Percentiles rank a stretch among this genome's conserved stretches.
Conservation (phyloP, 1,284 basidiomycete species). For the Fomitopsis palustris region DNA sequence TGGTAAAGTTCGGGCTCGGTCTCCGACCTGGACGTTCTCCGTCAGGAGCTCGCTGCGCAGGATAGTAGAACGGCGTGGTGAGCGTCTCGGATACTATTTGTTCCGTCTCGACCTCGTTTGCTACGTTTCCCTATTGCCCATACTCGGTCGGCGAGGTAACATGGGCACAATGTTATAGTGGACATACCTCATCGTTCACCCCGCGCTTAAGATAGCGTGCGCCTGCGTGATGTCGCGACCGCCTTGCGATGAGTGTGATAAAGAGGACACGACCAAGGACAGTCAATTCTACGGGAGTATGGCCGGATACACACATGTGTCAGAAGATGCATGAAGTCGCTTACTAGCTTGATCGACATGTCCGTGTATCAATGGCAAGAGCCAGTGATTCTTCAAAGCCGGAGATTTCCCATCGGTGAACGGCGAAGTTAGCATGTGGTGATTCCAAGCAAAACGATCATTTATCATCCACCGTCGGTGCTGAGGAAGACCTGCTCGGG, state of each 20-base stretch:
- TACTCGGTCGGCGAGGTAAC: background rate
- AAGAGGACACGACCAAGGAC: constrained; percentile 91
- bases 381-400: constrained; percentile 71
- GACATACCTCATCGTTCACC: constrained; percentile 80
- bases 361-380: constrained; percentile 91
- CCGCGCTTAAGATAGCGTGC: constrained; percentile 95
- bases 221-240: constrained; percentile 95
- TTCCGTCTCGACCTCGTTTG: constrained; percentile 99
- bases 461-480: constrained; percentile 63
- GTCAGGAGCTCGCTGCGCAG: constrained; percentile 34
- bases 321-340: constrained; percentile 28
- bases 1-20: constrained; percentile 86
- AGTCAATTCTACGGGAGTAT: constrained; percentile 66
- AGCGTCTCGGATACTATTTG: constrained; percentile 96
- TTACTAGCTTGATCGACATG: constrained; percentile 97
- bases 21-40: constrained; percentile 38
- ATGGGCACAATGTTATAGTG: background rate
- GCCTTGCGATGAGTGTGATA: constrained; percentile 89
- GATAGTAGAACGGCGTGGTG: constrained; percentile 87
- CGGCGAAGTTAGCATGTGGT: constrained; percentile 77
- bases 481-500: constrained; percentile 35
- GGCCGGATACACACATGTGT: background rate
- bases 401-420: constrained; percentile 38
- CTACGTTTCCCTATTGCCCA: constrained; percentile 85
- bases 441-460: constrained; percentile 96